A percentile compares a stretch with the other conserved stretches of the same genome.
Conservation (phyloP, 2,329 filamentous ascomycete species). For the Pseudopithomyces maydicus region DNA sequence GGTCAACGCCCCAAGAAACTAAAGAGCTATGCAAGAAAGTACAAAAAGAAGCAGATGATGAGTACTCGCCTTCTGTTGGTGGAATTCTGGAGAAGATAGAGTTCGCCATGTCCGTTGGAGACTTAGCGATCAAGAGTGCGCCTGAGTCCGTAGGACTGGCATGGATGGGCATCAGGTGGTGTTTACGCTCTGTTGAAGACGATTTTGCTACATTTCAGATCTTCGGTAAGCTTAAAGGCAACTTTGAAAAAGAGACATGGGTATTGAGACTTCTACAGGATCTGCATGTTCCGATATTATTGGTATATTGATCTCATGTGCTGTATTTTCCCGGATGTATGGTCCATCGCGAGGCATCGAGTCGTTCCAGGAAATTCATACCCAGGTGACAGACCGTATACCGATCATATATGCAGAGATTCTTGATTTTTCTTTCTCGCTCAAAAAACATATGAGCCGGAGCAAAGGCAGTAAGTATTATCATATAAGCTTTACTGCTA, state of each 20-base stretch:
- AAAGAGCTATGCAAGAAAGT: neutral
- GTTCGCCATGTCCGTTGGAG: neutral
- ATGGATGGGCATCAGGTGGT: neutral
- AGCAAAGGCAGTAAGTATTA: neutral
- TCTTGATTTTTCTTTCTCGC: neutral
- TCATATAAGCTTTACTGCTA: neutral
- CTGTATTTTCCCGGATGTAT: neutral
- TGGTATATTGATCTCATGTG: neutral
- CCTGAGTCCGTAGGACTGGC: neutral
- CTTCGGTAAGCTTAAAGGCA: neutral
- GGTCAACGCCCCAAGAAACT: neutral
- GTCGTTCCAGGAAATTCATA: neutral
- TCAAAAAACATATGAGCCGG: neutral
- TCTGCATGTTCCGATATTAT: neutral
- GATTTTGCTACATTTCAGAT: neutral
- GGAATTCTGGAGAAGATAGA: neutral
- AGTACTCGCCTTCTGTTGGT: neutral
- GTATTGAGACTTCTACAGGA: neutral
- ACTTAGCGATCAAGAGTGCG: neutral
- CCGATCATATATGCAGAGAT: neutral
- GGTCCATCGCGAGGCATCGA: neutral
- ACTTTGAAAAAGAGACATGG: no score
- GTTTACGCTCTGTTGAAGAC: neutral
- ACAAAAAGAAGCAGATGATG: neutral
- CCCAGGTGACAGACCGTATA: neutral